Conservation (phyloP, 2,329 filamentous ascomycete genomes). For the Aspergillus ibericus region DNA sequence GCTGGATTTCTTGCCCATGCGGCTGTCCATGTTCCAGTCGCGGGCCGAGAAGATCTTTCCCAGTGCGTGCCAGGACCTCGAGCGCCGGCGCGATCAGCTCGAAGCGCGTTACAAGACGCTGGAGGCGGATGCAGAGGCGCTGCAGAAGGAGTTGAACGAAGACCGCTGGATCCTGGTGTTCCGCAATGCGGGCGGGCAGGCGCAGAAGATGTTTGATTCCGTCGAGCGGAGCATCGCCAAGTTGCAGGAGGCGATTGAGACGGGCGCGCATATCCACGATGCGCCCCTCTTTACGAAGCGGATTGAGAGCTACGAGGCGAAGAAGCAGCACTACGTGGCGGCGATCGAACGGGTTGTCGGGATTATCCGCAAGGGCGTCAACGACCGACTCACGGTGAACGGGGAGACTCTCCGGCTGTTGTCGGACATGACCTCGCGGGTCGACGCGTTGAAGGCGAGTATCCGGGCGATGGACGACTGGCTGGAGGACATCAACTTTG, state of each 20-base stretch:
- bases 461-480: slow-evolving; percentile 74
- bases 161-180: slow-evolving; percentile 97
- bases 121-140: slow-evolving; percentile 82
- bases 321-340: slow-evolving; percentile 89
- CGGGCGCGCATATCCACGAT: slow-evolving; percentile 71
- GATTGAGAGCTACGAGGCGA: slow-evolving; percentile 90
- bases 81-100: slow-evolving; percentile 69
- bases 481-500: slow-evolving; percentile 67
- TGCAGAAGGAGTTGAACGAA: slow-evolving; percentile 87
- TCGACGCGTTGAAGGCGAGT: slow-evolving; percentile 71
- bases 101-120: slow-evolving; percentile 87
- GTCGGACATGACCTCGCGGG: slow-evolving; percentile 79
- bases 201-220: slow-evolving; percentile 95
- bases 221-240: slow-evolving; percentile 84
- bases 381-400: slow-evolving; percentile 92
- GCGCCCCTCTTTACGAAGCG: slow-evolving; percentile 72
- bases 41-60: slow-evolving; percentile 79
- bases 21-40: slow-evolving; percentile 79
- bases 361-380: slow-evolving; percentile 94
- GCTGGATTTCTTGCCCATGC: slow-evolving; percentile 93
- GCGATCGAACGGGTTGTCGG: slow-evolving; percentile 87
- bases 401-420: slow-evolving; percentile 89
- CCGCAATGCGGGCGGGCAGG: slow-evolving; percentile 84
- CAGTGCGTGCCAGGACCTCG: slow-evolving; percentile 85
- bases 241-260: slow-evolving; percentile 75